phyloP scores from a whole-genome alignment of 371 early-diverging fungal genomes.

The Lichtheimia hyalospora region DNA sequence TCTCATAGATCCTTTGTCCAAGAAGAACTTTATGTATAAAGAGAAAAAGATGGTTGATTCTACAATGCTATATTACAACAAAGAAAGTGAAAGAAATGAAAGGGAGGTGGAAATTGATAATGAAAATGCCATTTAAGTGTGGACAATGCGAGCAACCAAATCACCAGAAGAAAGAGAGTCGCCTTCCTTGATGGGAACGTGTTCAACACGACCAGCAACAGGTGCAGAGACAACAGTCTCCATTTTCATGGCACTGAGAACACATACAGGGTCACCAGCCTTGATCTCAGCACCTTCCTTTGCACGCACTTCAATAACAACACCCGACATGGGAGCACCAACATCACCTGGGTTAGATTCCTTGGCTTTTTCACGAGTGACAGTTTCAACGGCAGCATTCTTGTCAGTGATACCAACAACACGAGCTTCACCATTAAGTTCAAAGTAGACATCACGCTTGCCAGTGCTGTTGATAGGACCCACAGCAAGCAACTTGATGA shows the following conservation, averaged over 20 bases:
- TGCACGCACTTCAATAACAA: conserved; percentile 88
- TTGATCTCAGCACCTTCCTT: conserved; percentile 80
- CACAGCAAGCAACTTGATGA: conserved; percentile 86
- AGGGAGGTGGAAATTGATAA: no score
- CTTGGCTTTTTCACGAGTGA: conserved; percentile 79
- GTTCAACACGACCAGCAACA: conserved; percentile 74
- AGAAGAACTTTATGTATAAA: no score
- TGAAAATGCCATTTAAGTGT: no score
- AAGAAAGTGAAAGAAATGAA: neutral
- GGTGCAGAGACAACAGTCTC: conserved; percentile 91
- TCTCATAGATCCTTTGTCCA: no score
- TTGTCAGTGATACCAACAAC: conserved; percentile 73
- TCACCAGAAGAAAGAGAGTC: conserved; percentile 86
- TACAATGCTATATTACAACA: conserved; percentile 2
- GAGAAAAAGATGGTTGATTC: neutral
- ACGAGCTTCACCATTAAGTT: conserved; percentile 92
- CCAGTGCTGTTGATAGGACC: conserved; percentile 81
- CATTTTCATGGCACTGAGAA: conserved; percentile 97
- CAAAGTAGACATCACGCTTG: conserved; percentile 93
- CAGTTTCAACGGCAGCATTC: conserved; percentile 61
- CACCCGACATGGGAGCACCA: conserved; percentile 93
- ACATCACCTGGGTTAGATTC: conserved; percentile 76
- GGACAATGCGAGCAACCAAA: conserved; percentile 68
- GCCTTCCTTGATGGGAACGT: conserved; percentile 69
- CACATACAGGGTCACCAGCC: conserved; percentile 87